Conservation (phyloP, 2,329 filamentous ascomycete species). For the Aspergillus transmontanensis region DNA sequence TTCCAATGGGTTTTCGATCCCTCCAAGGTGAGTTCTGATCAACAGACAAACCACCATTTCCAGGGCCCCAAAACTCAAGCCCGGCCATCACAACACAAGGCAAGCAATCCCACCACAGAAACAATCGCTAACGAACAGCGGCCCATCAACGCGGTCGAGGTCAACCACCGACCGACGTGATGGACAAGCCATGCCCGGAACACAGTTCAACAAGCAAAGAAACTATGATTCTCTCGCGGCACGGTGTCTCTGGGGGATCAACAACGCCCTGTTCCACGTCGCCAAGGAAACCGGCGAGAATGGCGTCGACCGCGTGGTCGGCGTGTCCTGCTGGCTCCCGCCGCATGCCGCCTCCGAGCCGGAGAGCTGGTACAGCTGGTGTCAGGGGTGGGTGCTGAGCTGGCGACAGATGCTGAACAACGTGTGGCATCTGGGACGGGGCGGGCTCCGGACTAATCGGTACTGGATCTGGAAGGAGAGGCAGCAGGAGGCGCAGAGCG, state of each 20-base stretch:
- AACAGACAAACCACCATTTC: not conserved
- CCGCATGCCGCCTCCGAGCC: slow-evolving; percentile 55
- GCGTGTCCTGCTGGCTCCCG: slow-evolving; percentile 74
- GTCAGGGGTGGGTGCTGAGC: slow-evolving; percentile 66
- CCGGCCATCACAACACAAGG: not conserved
- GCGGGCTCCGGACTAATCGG: slow-evolving; percentile 66
- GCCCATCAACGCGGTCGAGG: slow-evolving; percentile 21
- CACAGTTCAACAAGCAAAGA: slow-evolving; percentile 60
- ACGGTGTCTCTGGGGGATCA: slow-evolving; percentile 72
- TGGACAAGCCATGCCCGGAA: not conserved
- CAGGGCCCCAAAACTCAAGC: not conserved
- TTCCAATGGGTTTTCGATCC: slow-evolving; percentile 67
- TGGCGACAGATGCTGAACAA: slow-evolving; percentile 68
- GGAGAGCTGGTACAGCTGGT: slow-evolving; percentile 65
- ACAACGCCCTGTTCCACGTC: slow-evolving; percentile 71
- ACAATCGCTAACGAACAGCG: slow-evolving; percentile 22
- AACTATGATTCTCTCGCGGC: slow-evolving; percentile 66
- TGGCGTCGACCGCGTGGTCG: slow-evolving; percentile 55
- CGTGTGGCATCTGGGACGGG: slow-evolving; percentile 63
- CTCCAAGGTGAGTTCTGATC: slow-evolving; percentile 48
- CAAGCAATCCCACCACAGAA: not conserved
- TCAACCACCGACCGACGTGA: not conserved
- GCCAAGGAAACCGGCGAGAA: slow-evolving; percentile 58
- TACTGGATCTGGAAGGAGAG: slow-evolving; percentile 77
- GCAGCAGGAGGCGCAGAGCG: slow-evolving; percentile 63